phyloP scores from a whole-genome alignment of 192 early-diverging fungal genomes.

The Coemansia sp. region DNA sequence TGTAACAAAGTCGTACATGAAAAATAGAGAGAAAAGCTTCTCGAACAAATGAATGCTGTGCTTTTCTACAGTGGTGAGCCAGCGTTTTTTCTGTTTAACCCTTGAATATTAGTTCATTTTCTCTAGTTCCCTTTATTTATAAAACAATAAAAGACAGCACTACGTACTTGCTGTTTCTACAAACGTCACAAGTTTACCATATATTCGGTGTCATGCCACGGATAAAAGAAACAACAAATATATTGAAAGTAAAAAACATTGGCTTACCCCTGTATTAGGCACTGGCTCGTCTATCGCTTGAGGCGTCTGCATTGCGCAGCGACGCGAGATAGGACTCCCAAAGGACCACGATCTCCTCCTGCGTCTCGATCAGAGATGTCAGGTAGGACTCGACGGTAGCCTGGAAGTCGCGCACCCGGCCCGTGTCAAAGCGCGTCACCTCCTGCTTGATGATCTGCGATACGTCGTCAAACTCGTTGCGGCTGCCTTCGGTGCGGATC shows the following conservation, averaged over 20 bases:
- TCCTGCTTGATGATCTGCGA: constrained; percentile 70
- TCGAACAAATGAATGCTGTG: no score
- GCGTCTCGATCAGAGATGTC: constrained; percentile 73
- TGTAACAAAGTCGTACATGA: neutral
- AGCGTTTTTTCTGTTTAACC: no score
- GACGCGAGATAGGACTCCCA: constrained; percentile 55
- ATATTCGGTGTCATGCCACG: no score
- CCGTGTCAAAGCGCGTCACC: constrained; percentile 75
- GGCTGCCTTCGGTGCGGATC: constrained; percentile 48
- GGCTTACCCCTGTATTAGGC: no score
- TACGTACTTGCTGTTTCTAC: no score
- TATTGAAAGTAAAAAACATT: no score
- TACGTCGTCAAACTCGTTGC: constrained; percentile 75
- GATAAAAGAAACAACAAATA: no score
- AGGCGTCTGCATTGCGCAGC: constrained; percentile 26
- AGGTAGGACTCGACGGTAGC: constrained; percentile 71
- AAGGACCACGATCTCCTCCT: constrained; percentile 68
- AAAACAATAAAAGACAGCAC: no score
- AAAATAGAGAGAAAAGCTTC: neutral
- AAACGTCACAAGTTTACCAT: no score
- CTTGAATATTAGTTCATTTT: no score
- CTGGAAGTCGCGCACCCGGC: constrained; percentile 80
- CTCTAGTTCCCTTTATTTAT: no score
- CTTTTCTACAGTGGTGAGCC: no score
- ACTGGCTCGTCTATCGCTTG: constrained; percentile 3